A percentile compares a stretch with the other conserved stretches of the same genome.
Evolutionary conservation across 371 early-diverging fungal species (phyloP).

Genomic region (Dentiscutata heterogama): DNA sequence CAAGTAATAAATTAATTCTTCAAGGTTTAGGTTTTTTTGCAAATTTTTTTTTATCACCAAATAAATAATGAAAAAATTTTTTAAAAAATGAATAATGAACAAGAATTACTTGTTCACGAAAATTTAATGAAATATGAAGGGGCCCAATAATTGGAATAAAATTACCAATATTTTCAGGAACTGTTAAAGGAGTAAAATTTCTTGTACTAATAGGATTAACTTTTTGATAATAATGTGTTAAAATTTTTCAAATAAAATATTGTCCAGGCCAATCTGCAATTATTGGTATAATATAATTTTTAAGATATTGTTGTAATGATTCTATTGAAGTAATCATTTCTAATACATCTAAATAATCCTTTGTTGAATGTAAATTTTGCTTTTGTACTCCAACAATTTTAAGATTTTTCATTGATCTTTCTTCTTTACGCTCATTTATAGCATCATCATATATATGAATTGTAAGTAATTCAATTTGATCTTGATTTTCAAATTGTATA

Average conservation of each 20-base stretch:
- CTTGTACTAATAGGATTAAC: neutral
- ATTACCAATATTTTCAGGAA: neutral
- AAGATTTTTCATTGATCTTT: conserved; percentile 1
- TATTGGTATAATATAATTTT: conserved; percentile 18
- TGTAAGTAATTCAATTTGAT: conserved; percentile 1
- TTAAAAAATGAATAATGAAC: too few species aligned
- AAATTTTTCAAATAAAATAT: conserved; percentile 8
- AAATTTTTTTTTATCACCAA: neutral
- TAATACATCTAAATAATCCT: neutral
- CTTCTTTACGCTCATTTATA: neutral
- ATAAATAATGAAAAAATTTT: conserved; percentile 15
- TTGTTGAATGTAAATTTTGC: too few species aligned
- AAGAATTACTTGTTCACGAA: neutral
- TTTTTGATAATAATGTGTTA: too few species aligned
- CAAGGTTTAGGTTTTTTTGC: conserved; percentile 24
- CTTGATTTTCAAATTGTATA: too few species aligned
- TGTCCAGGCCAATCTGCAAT: conserved; percentile 30
- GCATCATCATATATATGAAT: conserved; percentile 32
- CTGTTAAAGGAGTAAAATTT: too few species aligned
- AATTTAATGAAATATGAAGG: too few species aligned
- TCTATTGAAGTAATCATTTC: neutral
- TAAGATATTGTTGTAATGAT: neutral
- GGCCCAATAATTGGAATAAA: too few species aligned
- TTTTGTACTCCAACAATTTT: neutral
- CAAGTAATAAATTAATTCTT: too few species aligned